Evolutionary conservation across 2,329 filamentous ascomycete species (phyloP).

Genomic region (Tetracladium maxilliforme): DNA sequence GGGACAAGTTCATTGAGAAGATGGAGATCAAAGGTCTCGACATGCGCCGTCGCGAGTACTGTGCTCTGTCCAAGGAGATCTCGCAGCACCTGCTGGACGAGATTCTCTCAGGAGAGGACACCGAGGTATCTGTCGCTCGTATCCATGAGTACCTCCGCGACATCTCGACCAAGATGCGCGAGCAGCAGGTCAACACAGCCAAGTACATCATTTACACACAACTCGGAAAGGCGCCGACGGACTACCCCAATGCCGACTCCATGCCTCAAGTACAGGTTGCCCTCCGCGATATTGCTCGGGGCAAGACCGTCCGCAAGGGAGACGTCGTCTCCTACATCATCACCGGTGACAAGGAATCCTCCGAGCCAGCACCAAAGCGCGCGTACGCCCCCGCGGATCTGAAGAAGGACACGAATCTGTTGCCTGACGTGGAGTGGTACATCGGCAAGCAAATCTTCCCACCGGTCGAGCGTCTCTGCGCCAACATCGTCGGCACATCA

Average conservation of each 20-base stretch:
- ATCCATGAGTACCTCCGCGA: slow-evolving; percentile 90
- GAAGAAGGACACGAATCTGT: slow-evolving; percentile 59
- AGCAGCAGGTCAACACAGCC: slow-evolving; percentile 54
- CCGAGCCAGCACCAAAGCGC: slow-evolving; percentile 68
- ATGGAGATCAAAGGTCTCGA: slow-evolving; percentile 97
- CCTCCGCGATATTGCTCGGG: slow-evolving; percentile 70
- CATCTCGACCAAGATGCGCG: slow-evolving; percentile 75
- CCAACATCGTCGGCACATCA: slow-evolving; percentile 87
- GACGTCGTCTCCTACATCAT: slow-evolving; percentile 96
- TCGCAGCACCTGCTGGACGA: slow-evolving; percentile 84
- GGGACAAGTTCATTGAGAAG: slow-evolving; percentile 84
- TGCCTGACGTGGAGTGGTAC: slow-evolving; percentile 94
- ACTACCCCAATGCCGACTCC: slow-evolving; percentile 85
- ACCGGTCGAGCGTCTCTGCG: slow-evolving; percentile 92
- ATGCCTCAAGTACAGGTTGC: slow-evolving; percentile 98
- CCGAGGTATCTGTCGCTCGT: slow-evolving; percentile 72
- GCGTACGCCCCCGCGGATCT: slow-evolving; percentile 77
- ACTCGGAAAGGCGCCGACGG: slow-evolving; percentile 82
- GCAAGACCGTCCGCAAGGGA: slow-evolving; percentile 79
- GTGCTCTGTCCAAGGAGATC: slow-evolving; percentile 85
- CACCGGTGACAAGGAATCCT: slow-evolving; percentile 51
- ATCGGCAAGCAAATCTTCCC: slow-evolving; percentile 97
- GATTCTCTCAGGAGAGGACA: slow-evolving; percentile 85
- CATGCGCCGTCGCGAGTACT: slow-evolving; percentile 96
- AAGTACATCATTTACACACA: slow-evolving; percentile 99